Percentiles rank a stretch among this genome's conserved stretches.
These are phyloP conservation scores for Solanum hybrid DNA, from an alignment of 305 asterid species.

Conservation along the genomic window DNA sequence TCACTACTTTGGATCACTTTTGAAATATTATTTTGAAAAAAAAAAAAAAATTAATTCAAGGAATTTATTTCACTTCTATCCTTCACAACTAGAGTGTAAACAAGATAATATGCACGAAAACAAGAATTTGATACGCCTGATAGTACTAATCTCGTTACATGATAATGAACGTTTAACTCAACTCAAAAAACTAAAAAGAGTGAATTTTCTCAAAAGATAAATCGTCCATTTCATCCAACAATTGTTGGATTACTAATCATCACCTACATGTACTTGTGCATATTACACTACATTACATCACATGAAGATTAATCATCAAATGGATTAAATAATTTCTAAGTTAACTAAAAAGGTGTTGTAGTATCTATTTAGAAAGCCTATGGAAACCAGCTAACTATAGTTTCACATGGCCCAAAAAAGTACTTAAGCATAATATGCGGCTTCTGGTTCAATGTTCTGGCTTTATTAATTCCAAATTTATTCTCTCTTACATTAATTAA, in stretches of 20 bases:
- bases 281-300: not conserved
- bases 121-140: not conserved
- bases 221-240: not conserved
- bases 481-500: not conserved
- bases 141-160: not conserved
- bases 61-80: not conserved
- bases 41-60: not conserved
- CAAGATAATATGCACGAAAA: not conserved
- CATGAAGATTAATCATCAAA: not conserved
- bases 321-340: not conserved
- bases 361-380: slow-evolving; percentile 12
- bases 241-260: not conserved
- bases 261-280: not conserved
- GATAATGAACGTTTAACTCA: not conserved
- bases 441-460: not conserved
- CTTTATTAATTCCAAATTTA: not conserved
- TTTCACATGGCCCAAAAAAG: slow-evolving; percentile 1
- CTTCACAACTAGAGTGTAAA: not conserved
- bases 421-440: not conserved
- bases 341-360: not conserved
- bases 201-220: not conserved
- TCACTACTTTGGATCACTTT: not conserved
- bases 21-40: not conserved
- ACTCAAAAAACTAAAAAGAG: not conserved
- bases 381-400: not conserved